phyloP scores from a whole-genome alignment of 2,329 filamentous ascomycete genomes.

The Lojkania enalia region DNA sequence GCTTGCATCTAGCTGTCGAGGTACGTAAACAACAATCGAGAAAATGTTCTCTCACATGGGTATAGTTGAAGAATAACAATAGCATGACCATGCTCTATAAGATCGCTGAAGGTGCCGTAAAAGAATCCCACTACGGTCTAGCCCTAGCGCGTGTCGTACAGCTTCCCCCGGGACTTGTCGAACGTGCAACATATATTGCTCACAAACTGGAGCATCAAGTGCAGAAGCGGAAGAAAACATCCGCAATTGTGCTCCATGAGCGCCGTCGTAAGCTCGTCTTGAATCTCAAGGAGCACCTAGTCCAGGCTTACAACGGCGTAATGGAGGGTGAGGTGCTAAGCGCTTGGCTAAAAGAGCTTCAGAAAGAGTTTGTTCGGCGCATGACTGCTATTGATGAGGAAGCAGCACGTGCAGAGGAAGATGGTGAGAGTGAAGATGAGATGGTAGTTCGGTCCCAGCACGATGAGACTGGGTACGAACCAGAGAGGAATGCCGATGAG shows the following conservation, averaged over 20 bases:
- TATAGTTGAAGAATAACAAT: slow-evolving; percentile 51
- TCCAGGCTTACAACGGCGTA: slow-evolving; percentile 66
- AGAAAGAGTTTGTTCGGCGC: slow-evolving; percentile 71
- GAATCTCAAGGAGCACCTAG: slow-evolving; percentile 70
- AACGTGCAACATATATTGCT: slow-evolving; percentile 69
- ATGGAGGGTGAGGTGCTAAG: slow-evolving; percentile 67
- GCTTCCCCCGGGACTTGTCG: slow-evolving; percentile 68
- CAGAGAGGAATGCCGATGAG: slow-evolving; percentile 1
- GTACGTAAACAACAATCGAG: slow-evolving; percentile 46
- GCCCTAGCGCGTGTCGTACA: slow-evolving; percentile 74
- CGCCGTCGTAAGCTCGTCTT: slow-evolving; percentile 74
- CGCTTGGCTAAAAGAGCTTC: slow-evolving; percentile 67
- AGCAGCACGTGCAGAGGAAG: slow-evolving; percentile 15
- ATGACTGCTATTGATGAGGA: slow-evolving; percentile 70
- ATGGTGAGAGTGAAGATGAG: slow-evolving; percentile 12
- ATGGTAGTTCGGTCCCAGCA: slow-evolving; percentile 1
- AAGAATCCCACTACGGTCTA: slow-evolving; percentile 81
- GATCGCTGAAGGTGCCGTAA: slow-evolving; percentile 70
- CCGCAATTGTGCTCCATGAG: slow-evolving; percentile 61
- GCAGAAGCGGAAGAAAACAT: slow-evolving; percentile 62
- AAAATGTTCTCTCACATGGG: slow-evolving; percentile 5
- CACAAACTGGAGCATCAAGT: slow-evolving; percentile 61
- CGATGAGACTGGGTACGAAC: slow-evolving; percentile 1
- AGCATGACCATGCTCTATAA: slow-evolving; percentile 89
- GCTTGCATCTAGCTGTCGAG: slow-evolving; percentile 77